phyloP scores from a whole-genome alignment of 225 moss, liverwort and hornwort genomes.

The Sphagnum tenellum region DNA sequence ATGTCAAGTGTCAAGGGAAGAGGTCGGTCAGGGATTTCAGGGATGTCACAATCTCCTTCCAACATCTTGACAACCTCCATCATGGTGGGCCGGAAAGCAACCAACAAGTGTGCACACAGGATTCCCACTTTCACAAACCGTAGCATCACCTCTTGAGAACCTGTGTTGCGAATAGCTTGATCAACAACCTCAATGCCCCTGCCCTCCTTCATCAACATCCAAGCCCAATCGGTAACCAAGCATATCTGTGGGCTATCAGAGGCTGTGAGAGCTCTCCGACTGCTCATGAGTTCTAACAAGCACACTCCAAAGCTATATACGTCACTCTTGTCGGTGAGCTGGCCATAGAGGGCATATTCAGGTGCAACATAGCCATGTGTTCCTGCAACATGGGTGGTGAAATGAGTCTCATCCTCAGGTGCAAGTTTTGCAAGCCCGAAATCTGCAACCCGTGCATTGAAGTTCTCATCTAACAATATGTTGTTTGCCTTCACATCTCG shows the following conservation, averaged over 20 bases:
- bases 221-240: conserved; percentile 83
- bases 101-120: conserved; percentile 67
- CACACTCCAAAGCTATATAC: conserved; percentile 93
- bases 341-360: conserved; percentile 71
- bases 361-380: conserved; percentile 76
- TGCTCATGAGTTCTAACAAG: conserved; percentile 74
- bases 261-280: conserved; percentile 43
- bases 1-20: conserved; percentile 27
- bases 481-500: conserved; percentile 81
- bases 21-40: conserved; percentile 53
- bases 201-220: conserved; percentile 53
- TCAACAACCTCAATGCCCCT: conserved; percentile 44
- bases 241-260: not conserved
- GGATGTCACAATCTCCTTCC: conserved; percentile 45
- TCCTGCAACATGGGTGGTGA: conserved; percentile 47
- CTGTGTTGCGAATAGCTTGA: conserved; percentile 29
- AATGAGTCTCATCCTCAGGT: conserved; percentile 38
- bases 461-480: conserved; percentile 54
- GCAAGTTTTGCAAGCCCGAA: conserved; percentile 67
- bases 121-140: conserved; percentile 60
- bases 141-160: conserved; percentile 49
- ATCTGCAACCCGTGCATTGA: conserved; percentile 63
- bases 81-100: conserved; percentile 70
- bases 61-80: conserved; percentile 47
- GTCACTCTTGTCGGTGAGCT: conserved; percentile 74